Conservation (phyloP, 345 rosid species). For the Eucalyptus pauciflora region DNA sequence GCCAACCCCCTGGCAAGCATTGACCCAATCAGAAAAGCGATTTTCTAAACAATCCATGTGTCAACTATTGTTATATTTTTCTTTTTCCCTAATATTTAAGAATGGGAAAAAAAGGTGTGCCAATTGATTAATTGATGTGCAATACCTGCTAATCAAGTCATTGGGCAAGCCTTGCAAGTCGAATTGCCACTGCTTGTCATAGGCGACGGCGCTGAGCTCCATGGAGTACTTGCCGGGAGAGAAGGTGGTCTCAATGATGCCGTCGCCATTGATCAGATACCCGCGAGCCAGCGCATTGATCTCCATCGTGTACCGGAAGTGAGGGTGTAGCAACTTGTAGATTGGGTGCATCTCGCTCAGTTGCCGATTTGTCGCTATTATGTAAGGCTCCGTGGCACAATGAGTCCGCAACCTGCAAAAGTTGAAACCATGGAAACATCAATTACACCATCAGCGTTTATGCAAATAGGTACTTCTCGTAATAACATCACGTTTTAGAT, state of each 20-base stretch:
- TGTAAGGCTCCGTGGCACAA: constrained; percentile 49
- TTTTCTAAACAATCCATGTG: no score
- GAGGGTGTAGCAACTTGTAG: constrained; percentile 43
- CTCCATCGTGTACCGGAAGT: constrained; percentile 73
- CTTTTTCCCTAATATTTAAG: neutral
- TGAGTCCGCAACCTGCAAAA: constrained; percentile 58
- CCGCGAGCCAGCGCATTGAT: constrained; percentile 66
- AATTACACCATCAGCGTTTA: neutral
- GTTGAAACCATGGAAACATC: neutral
- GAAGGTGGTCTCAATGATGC: constrained; percentile 51
- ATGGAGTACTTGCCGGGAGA: constrained; percentile 41
- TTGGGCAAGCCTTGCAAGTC: constrained; percentile 41
- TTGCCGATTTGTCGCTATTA: constrained; percentile 59
- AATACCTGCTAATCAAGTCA: constrained; percentile 40
- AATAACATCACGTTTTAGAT: no score
- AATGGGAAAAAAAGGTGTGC: no score
- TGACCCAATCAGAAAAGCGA: neutral
- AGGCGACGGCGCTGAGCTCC: constrained; percentile 46
- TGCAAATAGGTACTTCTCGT: neutral
- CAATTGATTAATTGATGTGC: neutral
- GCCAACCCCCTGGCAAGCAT: constrained; percentile 36
- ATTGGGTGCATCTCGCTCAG: constrained; percentile 70
- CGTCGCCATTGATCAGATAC: constrained; percentile 35
- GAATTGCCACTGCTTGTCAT: constrained; percentile 39
- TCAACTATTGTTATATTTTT: no score